Conservation (phyloP, 148 eudicot species). For the Chenopodium quinoa region DNA sequence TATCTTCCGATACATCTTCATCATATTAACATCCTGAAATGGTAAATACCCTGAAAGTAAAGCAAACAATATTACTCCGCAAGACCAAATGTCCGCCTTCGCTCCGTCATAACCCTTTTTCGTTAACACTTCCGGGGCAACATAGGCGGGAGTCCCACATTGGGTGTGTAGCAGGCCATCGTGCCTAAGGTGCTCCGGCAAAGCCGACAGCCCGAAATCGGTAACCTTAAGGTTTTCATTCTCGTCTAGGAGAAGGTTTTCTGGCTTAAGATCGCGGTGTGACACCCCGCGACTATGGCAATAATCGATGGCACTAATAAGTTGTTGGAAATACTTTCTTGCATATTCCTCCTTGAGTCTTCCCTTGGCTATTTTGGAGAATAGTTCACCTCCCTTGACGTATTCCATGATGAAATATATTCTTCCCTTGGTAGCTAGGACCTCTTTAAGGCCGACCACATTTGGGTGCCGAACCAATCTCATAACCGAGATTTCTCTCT, state of each 20-base stretch:
- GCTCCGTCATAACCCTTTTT: conserved; percentile 68
- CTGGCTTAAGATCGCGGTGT: conserved; percentile 53
- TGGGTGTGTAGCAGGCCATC: conserved; percentile 70
- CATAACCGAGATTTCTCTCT: conserved; percentile 65
- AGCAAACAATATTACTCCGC: conserved; percentile 64
- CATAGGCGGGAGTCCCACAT: conserved; percentile 82
- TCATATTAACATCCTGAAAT: conserved; percentile 57
- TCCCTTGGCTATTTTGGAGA: conserved; percentile 49
- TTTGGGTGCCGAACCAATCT: conserved; percentile 57
- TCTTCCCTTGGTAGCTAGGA: conserved; percentile 56
- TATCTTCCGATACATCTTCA: conserved; percentile 62
- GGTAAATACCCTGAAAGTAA: conserved; percentile 65
- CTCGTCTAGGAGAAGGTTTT: conserved; percentile 55
- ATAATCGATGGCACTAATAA: conserved; percentile 45
- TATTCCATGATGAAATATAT: conserved; percentile 71
- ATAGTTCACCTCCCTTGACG: conserved; percentile 63
- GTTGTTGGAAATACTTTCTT: conserved; percentile 56
- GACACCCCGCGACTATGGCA: conserved; percentile 57
- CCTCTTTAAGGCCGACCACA: conserved; percentile 58
- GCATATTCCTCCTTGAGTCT: conserved; percentile 49
- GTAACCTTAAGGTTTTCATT: conserved; percentile 54
- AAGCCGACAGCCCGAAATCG: conserved; percentile 69
- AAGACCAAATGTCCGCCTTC: conserved; percentile 74
- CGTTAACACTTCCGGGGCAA: conserved; percentile 69
- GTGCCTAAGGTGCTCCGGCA: conserved; percentile 57